Percentiles rank a stretch among this genome's conserved stretches.
These are phyloP conservation scores for Lentinula sp. DNA, from an alignment of 768 basidiomycete species.

Conservation along the genomic window DNA sequence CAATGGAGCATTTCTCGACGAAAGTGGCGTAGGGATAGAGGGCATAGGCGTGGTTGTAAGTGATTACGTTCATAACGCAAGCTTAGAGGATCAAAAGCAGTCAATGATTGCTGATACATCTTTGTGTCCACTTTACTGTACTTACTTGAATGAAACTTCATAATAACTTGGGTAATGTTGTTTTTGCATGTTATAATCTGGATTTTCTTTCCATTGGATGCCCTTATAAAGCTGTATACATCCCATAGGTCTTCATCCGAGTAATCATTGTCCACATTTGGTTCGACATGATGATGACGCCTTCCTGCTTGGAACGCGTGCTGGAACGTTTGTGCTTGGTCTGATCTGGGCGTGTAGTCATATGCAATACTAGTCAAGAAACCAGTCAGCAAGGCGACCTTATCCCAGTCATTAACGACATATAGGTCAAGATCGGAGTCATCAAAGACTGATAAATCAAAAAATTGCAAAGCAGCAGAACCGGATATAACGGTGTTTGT, in stretches of 20 bases:
- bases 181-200: constrained; percentile 33
- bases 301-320: background rate
- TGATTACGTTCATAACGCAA: constrained; percentile 39
- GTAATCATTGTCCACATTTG: background rate
- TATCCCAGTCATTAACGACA: constrained; percentile 20
- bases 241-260: background rate
- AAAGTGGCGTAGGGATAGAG: constrained; percentile 38
- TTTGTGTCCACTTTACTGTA: background rate
- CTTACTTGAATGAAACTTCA: constrained; percentile 45
- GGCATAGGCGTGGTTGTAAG: constrained; percentile 31
- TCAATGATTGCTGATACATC: background rate
- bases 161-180: constrained; percentile 29
- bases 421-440: constrained; percentile 51
- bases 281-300: background rate
- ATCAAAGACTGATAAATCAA: constrained; percentile 36
- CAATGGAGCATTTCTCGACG: constrained; percentile 11
- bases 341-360: constrained; percentile 13
- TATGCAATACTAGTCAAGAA: constrained; percentile 31
- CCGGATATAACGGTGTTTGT: constrained; percentile 48
- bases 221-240: constrained; percentile 25
- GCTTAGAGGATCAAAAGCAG: constrained; percentile 16
- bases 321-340: constrained; percentile 15
- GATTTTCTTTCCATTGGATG: constrained; percentile 17
- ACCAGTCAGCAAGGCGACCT: constrained; percentile 18
- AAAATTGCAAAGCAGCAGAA: constrained; percentile 46